Conservation (phyloP, 1,139 yeast genomes). For the Wickerhamiella pararugosa region DNA sequence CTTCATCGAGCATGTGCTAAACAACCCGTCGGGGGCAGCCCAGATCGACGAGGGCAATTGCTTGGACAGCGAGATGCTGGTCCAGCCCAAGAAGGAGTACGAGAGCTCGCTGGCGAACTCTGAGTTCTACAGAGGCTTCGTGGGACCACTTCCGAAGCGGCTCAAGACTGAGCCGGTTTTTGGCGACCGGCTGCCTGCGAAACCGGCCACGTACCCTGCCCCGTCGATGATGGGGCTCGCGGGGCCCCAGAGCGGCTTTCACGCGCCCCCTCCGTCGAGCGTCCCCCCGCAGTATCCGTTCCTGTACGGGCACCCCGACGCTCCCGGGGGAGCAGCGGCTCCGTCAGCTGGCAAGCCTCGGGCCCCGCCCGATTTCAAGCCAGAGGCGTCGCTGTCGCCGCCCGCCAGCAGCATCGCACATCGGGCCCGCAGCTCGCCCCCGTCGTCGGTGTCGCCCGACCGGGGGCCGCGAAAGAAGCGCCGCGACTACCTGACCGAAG, state of each 20-base stretch:
- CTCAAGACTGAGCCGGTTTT: neutral
- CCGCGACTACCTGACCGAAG: constrained; percentile 39
- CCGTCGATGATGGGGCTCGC: too few relatives aligned
- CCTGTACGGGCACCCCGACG: too few relatives aligned
- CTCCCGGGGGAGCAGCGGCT: too few relatives aligned
- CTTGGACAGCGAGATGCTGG: constrained; percentile 17
- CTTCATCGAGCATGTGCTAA: constrained; percentile 26
- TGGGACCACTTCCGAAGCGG: neutral
- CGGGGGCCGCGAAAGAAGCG: constrained; percentile 6
- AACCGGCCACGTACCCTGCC: too few relatives aligned
- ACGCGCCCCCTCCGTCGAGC: too few relatives aligned
- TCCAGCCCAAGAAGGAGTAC: constrained; percentile 23
- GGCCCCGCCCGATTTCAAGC: too few relatives aligned
- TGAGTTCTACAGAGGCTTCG: constrained; percentile 10
- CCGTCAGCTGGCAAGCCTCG: too few relatives aligned
- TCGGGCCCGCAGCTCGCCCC: neutral
- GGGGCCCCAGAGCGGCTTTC: too few relatives aligned
- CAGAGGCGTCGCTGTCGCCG: neutral
- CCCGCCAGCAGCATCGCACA: neutral
- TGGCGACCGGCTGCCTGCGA: neutral
- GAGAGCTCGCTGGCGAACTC: constrained; percentile 15
- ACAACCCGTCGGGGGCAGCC: constrained; percentile 20
- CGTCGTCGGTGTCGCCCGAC: neutral
- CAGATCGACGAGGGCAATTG: constrained; percentile 5
- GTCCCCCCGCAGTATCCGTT: too few relatives aligned